Percentiles rank a stretch among this genome's conserved stretches.
Evolutionary conservation across 2,329 filamentous ascomycete genomes (phyloP).

Genomic region (Venturia nashicola): DNA sequence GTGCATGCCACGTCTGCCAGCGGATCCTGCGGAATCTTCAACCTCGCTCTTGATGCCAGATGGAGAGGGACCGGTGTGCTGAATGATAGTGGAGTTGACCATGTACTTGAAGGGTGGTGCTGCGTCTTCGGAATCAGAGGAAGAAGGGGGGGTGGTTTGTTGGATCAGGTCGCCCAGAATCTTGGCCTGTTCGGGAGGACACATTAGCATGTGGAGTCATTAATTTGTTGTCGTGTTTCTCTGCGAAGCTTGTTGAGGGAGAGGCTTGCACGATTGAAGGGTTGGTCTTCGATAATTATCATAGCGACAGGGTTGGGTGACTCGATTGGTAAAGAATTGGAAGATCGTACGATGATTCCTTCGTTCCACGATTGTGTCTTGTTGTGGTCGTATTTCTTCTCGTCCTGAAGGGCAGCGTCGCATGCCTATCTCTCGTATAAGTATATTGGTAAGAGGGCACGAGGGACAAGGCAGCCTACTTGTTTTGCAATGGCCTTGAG

Average conservation of each 20-base stretch:
- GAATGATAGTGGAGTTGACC: slow-evolving; percentile 96
- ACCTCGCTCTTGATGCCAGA: slow-evolving; percentile 22
- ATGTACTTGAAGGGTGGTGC: slow-evolving; percentile 75
- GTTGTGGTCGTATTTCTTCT: slow-evolving; percentile 74
- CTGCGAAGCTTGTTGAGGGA: not conserved
- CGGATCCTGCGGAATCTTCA: slow-evolving; percentile 56
- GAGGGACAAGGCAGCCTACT: slow-evolving; percentile 40
- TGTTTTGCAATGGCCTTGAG: slow-evolving; percentile 78
- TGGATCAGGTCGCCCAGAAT: slow-evolving; percentile 17
- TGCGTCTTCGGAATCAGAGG: slow-evolving; percentile 27
- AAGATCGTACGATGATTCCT: slow-evolving; percentile 66
- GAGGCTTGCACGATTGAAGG: not conserved
- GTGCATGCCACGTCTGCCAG: slow-evolving; percentile 83
- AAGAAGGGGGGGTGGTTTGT: slow-evolving; percentile 56
- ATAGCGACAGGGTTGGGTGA: not conserved
- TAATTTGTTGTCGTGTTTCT: not conserved
- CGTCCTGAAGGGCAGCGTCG: slow-evolving; percentile 59
- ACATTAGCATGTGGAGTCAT: not conserved
- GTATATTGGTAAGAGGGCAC: not conserved
- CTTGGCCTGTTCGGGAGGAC: not conserved
- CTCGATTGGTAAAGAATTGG: not conserved
- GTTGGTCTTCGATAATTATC: not conserved
- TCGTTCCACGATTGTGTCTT: slow-evolving; percentile 85
- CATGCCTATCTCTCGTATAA: slow-evolving; percentile 52
- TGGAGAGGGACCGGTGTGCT: slow-evolving; percentile 52